Conservation (phyloP, 495 filamentous ascomycete genomes). For the Neurospora sp. region DNA sequence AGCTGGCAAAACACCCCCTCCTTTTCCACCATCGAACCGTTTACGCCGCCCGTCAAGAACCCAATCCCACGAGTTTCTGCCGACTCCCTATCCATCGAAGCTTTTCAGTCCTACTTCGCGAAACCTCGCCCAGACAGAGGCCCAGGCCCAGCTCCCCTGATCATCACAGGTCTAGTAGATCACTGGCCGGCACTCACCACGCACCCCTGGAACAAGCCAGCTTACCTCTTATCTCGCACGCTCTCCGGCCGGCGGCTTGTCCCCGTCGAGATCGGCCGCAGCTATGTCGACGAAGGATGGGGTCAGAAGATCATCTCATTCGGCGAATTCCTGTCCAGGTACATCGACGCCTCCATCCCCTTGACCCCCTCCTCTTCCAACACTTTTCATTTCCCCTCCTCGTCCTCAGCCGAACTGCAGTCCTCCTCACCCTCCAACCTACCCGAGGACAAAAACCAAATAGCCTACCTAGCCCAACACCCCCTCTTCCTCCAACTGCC, state of each 20-base stretch:
- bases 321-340: conserved; percentile 52
- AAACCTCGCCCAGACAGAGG: conserved; percentile 24
- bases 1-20: conserved; percentile 18
- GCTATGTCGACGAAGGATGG: conserved; percentile 83
- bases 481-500: conserved; percentile 79
- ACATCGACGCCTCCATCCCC: conserved; percentile 31
- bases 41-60: conserved; percentile 28
- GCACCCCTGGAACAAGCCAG: conserved; percentile 58
- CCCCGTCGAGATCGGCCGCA: conserved; percentile 80
- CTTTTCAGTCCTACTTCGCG: conserved; percentile 49
- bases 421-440: too few relatives aligned
- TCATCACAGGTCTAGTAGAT: conserved; percentile 52
- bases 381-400: not conserved
- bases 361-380: conserved; percentile 4
- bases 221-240: conserved; percentile 68
- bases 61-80: conserved; percentile 22
- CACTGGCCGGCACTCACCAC: conserved; percentile 73
- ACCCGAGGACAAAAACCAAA: conserved; percentile 10
- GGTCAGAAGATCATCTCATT: conserved; percentile 75
- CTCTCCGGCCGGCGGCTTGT: conserved; percentile 70
- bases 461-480: conserved; percentile 87
- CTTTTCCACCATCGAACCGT: conserved; percentile 31
- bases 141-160: conserved; percentile 46
- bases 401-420: not conserved
- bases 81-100: conserved; percentile 41